A percentile compares a stretch with the other conserved stretches of the same genome.
Evolutionary conservation across 164 flowering plant species (phyloP).

Genomic region (Dillenia turbinata): DNA sequence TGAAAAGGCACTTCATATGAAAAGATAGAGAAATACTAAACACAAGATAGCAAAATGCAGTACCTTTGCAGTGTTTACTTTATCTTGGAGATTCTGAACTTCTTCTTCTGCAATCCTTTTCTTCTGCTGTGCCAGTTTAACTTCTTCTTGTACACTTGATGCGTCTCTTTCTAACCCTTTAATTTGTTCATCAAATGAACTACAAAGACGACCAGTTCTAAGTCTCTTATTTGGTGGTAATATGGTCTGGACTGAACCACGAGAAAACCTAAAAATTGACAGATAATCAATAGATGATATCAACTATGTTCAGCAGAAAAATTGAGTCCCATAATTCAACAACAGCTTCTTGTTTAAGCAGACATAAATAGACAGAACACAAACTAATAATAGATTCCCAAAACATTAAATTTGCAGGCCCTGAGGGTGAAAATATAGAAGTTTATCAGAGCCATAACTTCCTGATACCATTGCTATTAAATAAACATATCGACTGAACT

Average conservation of each 20-base stretch:
- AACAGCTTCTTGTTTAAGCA: too few relatives aligned
- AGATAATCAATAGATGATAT: neutral
- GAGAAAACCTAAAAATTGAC: constrained; percentile 62
- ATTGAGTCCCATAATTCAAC: too few relatives aligned
- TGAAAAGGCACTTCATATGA: too few relatives aligned
- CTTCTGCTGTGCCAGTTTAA: constrained; percentile 21
- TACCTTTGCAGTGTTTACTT: constrained; percentile 50
- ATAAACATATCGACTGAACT: too few relatives aligned
- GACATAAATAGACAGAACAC: too few relatives aligned
- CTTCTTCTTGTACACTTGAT: constrained; percentile 26
- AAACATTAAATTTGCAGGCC: too few relatives aligned
- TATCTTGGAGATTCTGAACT: constrained; percentile 25
- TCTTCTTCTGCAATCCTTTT: constrained; percentile 53
- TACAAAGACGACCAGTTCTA: constrained; percentile 68
- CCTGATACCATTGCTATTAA: too few relatives aligned
- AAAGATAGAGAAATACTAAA: neutral
- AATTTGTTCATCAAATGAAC: constrained; percentile 72
- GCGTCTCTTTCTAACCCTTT: constrained; percentile 42
- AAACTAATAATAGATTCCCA: too few relatives aligned
- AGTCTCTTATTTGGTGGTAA: constrained; percentile 68
- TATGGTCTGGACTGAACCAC: constrained; percentile 80
- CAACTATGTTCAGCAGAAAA: too few relatives aligned
- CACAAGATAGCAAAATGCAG: neutral
- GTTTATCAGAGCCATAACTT: too few relatives aligned
- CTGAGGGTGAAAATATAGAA: too few relatives aligned